Conservation (phyloP, 768 basidiomycete genomes). For the Leucogyrophana mollusca region DNA sequence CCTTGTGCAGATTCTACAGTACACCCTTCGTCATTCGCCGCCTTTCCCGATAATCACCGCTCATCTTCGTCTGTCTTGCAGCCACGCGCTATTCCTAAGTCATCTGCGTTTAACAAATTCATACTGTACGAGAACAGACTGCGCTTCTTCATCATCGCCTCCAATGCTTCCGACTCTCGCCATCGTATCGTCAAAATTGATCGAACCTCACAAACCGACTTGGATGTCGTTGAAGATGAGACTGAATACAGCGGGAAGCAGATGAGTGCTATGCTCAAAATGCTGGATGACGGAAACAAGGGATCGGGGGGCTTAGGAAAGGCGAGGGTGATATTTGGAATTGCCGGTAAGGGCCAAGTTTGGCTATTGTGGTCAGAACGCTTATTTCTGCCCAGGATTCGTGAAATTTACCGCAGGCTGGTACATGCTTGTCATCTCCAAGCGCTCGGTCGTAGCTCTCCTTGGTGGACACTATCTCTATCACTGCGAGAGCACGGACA, state of each 20-base stretch:
- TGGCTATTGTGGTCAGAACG: background rate
- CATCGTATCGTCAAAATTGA: slow-evolving; percentile 95
- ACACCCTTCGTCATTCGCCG: too few relatives aligned
- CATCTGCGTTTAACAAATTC: slow-evolving; percentile 65
- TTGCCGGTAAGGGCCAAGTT: slow-evolving; percentile 55
- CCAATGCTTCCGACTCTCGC: slow-evolving; percentile 82
- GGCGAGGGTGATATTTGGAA: slow-evolving; percentile 75
- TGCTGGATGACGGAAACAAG: slow-evolving; percentile 95
- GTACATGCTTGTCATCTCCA: slow-evolving; percentile 91
- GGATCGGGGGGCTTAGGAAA: slow-evolving; percentile 83
- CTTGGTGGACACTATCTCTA: slow-evolving; percentile 96
- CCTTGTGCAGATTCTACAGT: too few relatives aligned
- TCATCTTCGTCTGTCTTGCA: background rate
- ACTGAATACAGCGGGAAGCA: slow-evolving; percentile 86
- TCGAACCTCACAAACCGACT: slow-evolving; percentile 72
- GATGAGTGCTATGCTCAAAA: slow-evolving; percentile 88
- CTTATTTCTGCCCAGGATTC: slow-evolving; percentile 54
- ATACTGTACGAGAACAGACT: slow-evolving; percentile 91
- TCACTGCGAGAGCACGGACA: slow-evolving; percentile 90
- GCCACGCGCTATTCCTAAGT: background rate
- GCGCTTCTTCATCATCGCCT: slow-evolving; percentile 90
- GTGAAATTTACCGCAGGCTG: slow-evolving; percentile 93
- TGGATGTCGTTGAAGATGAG: slow-evolving; percentile 83
- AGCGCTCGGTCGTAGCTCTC: slow-evolving; percentile 89
- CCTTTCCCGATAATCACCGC: too few relatives aligned